Conservation (phyloP, 352 stramenopile genomes). For the Globisporangium emineosum region DNA sequence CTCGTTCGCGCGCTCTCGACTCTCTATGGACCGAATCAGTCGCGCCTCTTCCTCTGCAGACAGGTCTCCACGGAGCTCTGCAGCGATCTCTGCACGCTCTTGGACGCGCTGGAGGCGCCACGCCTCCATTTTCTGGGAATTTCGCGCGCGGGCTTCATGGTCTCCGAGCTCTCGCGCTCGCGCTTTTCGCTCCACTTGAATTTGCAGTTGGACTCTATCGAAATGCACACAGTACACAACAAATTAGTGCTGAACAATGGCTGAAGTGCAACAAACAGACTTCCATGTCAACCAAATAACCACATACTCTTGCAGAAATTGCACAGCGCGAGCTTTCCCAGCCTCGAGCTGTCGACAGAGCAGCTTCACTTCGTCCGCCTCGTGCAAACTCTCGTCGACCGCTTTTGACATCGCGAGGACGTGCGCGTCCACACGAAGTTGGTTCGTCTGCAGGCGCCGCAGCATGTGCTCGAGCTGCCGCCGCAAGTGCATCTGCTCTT, state of each 20-base stretch:
- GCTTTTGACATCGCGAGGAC: constrained; percentile 62
- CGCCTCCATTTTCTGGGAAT: constrained; percentile 79
- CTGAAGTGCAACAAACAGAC: neutral
- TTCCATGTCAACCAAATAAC: neutral
- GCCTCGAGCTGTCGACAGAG: constrained; percentile 78
- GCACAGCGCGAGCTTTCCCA: constrained; percentile 62
- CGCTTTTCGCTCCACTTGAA: constrained; percentile 63
- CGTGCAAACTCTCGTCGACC: constrained; percentile 58
- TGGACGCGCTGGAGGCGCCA: constrained; percentile 71
- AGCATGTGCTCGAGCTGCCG: constrained; percentile 83
- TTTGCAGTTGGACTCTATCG: constrained; percentile 53
- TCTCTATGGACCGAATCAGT: constrained; percentile 60
- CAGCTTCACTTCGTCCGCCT: constrained; percentile 70
- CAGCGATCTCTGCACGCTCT: constrained; percentile 73
- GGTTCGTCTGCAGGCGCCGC: constrained; percentile 65
- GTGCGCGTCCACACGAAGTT: constrained; percentile 68
- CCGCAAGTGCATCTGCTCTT: constrained; percentile 75
- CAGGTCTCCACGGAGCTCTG: constrained; percentile 69
- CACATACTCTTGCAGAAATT: constrained; percentile 71
- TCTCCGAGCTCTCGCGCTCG: constrained; percentile 67
- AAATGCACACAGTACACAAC: neutral
- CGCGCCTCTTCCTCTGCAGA: constrained; percentile 59
- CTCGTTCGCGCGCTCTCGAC: constrained; percentile 59
- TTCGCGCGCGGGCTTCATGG: constrained; percentile 72
- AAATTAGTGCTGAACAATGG: neutral